A percentile compares a stretch with the other conserved stretches of the same genome.
phyloP scores from a whole-genome alignment of 1,284 basidiomycete species.

The Lentinula novae-zelandiae region DNA sequence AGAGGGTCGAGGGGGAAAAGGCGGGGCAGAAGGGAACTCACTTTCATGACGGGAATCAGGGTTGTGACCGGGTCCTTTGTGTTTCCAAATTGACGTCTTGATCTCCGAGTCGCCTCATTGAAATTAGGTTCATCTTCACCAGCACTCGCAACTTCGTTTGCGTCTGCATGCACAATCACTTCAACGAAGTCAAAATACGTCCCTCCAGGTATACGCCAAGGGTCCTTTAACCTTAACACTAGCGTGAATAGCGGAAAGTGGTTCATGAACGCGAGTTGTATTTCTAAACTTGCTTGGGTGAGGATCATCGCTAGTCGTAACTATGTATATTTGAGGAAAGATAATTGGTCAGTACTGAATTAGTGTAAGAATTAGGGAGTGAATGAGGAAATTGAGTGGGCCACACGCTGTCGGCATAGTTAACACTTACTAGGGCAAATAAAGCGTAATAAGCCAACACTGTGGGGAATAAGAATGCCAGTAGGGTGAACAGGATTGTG shows the following conservation, averaged over 20 bases:
- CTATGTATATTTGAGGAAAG: constrained; percentile 32
- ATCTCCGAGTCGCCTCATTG: not conserved
- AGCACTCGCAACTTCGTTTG: not conserved
- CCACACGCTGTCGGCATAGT: constrained; percentile 3
- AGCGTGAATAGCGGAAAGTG: constrained; percentile 90
- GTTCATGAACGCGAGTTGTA: constrained; percentile 75
- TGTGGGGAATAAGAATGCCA: constrained; percentile 90
- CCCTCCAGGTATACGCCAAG: constrained; percentile 67
- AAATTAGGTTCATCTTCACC: not conserved
- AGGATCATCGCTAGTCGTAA: constrained; percentile 58
- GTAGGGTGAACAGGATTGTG: constrained; percentile 90
- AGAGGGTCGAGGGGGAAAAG: not conserved
- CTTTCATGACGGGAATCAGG: not conserved
- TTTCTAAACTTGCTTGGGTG: constrained; percentile 60
- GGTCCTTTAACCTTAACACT: constrained; percentile 85
- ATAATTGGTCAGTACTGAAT: not conserved
- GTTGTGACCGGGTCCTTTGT: not conserved
- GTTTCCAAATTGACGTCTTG: not conserved
- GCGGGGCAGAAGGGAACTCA: not conserved
- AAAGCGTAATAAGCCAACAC: constrained; percentile 82
- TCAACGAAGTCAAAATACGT: constrained; percentile 26
- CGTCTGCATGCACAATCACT: not conserved
- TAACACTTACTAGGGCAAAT: constrained; percentile 65
- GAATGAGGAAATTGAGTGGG: not conserved
- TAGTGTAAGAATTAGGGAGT: not conserved